Evolutionary conservation across 2,329 filamentous ascomycete species (phyloP), one percentile per base, ranked within the genome.

Genomic region (Neonectria magnoliae): DNA sequence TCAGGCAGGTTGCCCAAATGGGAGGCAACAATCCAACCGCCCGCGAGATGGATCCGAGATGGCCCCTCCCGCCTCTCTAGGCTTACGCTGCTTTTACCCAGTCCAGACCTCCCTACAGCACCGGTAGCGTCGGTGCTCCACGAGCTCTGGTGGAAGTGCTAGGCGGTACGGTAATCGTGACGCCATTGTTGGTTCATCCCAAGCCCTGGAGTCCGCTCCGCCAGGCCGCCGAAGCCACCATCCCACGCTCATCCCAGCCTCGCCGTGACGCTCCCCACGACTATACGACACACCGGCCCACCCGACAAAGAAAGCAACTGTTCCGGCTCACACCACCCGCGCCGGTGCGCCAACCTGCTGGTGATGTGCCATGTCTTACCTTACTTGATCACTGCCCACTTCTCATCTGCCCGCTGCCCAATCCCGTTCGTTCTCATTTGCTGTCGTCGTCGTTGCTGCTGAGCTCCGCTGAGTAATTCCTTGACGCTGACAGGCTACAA

Each of bases 401-500:
- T 50, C 27, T 36, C 25, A 48, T 36, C 36, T 60, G 44, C 69
- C 55, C 57, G 44, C 61, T 56, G 52, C 63, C 59, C 58, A 45
- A 65, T 57, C 47, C 53, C 64, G 56, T 58, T 60, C 61, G 47
- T 52, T 70, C 56, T 63, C 56, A 57, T 65, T 65, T 70, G 71
- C 63, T 73, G 68, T 61, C 58, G 41, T 61, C 58, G 41, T 64
- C 60, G 58, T 53, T 45, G 36, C 47, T 60, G 67, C 68, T 69
- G 53, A 67, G 50, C 59, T 33, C 51, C 67, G 76, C 77, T 78
- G 76, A 78, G 75, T 78, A 79, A 79, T 79, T 76, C 55, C 72
- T 71, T 55, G 48, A 70, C 71, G 74, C 72, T 78, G 70, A 79
- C 71, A 79, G 77, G 77, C 68, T 73, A 61, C 36, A 48, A 51